Base-by-base conservation (phyloP, 2,329 filamentous ascomycete species). In the Botrytis sinoallii region DNA sequence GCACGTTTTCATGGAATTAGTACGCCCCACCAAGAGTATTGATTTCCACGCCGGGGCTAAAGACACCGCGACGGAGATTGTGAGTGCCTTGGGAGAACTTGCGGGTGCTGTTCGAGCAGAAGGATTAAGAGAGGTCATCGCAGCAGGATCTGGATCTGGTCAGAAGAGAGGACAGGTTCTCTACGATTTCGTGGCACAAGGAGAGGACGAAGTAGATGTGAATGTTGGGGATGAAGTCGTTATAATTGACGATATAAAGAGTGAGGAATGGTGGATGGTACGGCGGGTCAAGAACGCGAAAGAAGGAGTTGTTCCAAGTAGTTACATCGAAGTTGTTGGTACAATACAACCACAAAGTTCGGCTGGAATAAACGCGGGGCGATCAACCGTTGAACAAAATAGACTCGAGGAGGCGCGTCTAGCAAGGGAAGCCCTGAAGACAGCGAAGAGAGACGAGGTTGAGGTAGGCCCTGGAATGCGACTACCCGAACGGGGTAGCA, bases 181-280 rank as follows among this genome's bases (percentile, higher is more conserved):
- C 52, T 98, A 98, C 81, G 95, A 98, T 81, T 99, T 99, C 82
- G 93, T 94, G 90, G 96, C 96, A 0, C 95, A 98, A 82, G 95
- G 95, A 52, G 93, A 97, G 12, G 96, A 99, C 79, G 96, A 99
- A 83, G 95, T 99, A 66, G 97, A 94, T 0, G 96, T 99, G 65
- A 91, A 89, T 40, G 88, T 92, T 35, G 96, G 92, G 59, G 96
- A 99, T 80, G 95, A 99, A 80, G 95, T 99, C 59, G 85, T 97
- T 61, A 86, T 99, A 71, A 82, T 98, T 73, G 95, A 99, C 81
- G 94, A 98, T 80, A 89, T 87, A 48, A 96, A 95, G 83, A 98
- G 95, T 76, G 94, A 98, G 74, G 96, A 99, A 81, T 99, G 96
- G 96, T 98, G 96, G 95, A 94, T 96, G 85, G 94, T 99, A 52